Evolutionary conservation across 805 yeast species (phyloP).

Genomic region (Citeromyces nyonsensis): DNA sequence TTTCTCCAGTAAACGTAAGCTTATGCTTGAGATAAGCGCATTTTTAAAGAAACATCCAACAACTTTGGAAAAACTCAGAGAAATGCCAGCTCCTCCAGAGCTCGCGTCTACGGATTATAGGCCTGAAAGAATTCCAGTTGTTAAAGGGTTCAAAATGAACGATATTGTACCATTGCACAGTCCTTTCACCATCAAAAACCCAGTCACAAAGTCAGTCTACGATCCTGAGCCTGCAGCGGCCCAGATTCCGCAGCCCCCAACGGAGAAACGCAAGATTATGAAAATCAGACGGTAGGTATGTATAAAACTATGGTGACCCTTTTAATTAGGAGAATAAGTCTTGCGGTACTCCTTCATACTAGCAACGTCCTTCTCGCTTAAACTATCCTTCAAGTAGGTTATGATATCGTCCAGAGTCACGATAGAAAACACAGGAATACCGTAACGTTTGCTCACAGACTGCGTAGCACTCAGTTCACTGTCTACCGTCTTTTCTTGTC

Average conservation of each 20-base stretch:
- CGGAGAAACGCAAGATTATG: conserved; percentile 41
- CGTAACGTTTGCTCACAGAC: conserved; percentile 53
- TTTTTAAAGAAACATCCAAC: conserved; percentile 59
- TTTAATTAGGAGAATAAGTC: conserved; percentile 24
- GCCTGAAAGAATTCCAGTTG: conserved; percentile 52
- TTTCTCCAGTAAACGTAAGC: conserved; percentile 42
- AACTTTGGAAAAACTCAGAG: conserved; percentile 42
- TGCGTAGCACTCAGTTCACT: conserved; percentile 65
- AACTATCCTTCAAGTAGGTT: conserved; percentile 32
- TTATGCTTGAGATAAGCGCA: conserved; percentile 43
- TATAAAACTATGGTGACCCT: background rate
- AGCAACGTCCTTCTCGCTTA: conserved; percentile 40
- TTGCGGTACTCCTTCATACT: conserved; percentile 44
- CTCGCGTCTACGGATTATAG: conserved; percentile 28
- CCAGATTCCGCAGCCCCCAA: conserved; percentile 27
- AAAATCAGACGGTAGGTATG: background rate
- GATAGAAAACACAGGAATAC: conserved; percentile 75
- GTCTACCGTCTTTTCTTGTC: conserved; percentile 79
- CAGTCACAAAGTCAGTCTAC: conserved; percentile 60
- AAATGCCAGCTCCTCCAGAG: conserved; percentile 53
- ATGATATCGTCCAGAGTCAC: conserved; percentile 67
- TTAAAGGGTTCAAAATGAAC: conserved; percentile 80
- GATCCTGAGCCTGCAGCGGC: conserved; percentile 31
- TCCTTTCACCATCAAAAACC: conserved; percentile 67
- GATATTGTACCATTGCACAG: conserved; percentile 82